Evolutionary conservation across 2,329 filamentous ascomycete species (phyloP).

Genomic region (Monilinia laxa): DNA sequence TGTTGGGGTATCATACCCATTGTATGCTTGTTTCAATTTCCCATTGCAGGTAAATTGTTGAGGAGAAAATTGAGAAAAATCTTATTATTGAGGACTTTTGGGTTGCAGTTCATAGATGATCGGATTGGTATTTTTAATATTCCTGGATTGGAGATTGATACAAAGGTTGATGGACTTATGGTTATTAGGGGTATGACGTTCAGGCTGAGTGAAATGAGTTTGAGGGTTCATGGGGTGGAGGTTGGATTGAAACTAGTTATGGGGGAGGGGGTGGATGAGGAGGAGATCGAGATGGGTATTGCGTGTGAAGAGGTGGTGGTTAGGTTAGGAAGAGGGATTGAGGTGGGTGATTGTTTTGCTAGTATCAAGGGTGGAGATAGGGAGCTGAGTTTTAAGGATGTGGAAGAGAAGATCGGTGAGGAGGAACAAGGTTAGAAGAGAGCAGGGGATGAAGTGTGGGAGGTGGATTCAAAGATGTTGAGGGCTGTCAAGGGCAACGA

Average conservation of each 20-base stretch:
- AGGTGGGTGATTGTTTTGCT: constrained; percentile 54
- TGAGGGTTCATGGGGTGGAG: constrained; percentile 53
- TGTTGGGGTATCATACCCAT: constrained; percentile 47
- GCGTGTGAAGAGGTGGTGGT: constrained; percentile 51
- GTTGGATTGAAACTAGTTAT: constrained; percentile 52
- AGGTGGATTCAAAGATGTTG: constrained; percentile 48
- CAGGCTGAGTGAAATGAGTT: constrained; percentile 50
- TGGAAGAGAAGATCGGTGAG: background rate
- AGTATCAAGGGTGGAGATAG: constrained; percentile 49
- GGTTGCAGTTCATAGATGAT: constrained; percentile 50
- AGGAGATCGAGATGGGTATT: constrained; percentile 54
- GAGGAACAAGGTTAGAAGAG: constrained; percentile 33
- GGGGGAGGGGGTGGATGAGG: constrained; percentile 41
- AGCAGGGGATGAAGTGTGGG: constrained; percentile 45
- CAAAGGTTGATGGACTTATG: constrained; percentile 52
- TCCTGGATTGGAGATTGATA: constrained; percentile 54
- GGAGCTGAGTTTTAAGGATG: constrained; percentile 32
- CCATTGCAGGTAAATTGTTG: constrained; percentile 24
- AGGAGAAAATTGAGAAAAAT: constrained; percentile 42
- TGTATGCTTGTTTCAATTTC: constrained; percentile 49
- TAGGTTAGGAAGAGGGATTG: constrained; percentile 49
- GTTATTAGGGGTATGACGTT: constrained; percentile 53
- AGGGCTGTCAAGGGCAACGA: constrained; percentile 43
- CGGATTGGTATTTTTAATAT: constrained; percentile 46
- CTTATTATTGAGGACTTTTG: constrained; percentile 39